Percentiles rank a stretch among this genome's conserved stretches.
phyloP scores from a whole-genome alignment of 139 green algal genomes.

The Picochlorum sp. region DNA sequence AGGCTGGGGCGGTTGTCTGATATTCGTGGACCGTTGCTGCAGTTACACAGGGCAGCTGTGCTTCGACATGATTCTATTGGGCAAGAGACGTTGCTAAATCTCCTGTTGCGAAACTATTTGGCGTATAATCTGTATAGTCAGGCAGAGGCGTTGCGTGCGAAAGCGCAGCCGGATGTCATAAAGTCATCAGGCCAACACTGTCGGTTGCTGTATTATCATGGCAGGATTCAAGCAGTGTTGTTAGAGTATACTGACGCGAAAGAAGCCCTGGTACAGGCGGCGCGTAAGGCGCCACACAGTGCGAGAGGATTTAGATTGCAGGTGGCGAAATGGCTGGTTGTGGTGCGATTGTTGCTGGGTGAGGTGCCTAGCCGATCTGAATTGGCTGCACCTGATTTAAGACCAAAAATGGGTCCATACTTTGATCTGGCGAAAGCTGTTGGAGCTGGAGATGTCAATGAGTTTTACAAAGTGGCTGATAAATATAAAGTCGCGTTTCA shows the following conservation, averaged over 20 bases:
- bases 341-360: slow-evolving; percentile 93
- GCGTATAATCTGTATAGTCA: slow-evolving; percentile 94
- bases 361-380: slow-evolving; percentile 87
- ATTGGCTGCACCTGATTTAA: slow-evolving; percentile 61
- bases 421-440: slow-evolving; percentile 79
- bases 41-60: slow-evolving; percentile 72
- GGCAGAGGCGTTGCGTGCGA: slow-evolving; percentile 93
- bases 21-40: slow-evolving; percentile 74
- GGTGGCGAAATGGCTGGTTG: slow-evolving; percentile 81
- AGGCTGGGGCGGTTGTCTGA: slow-evolving; percentile 41
- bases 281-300: slow-evolving; percentile 40
- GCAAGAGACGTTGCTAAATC: slow-evolving; percentile 89
- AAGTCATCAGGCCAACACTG: slow-evolving; percentile 74
- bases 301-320: slow-evolving; percentile 77
- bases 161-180: slow-evolving; percentile 69
- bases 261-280: slow-evolving; percentile 69
- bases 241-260: slow-evolving; percentile 95
- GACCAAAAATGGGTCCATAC: slow-evolving; percentile 68
- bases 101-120: slow-evolving; percentile 96
- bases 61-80: slow-evolving; percentile 87
- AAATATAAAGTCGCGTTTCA: slow-evolving; percentile 50
- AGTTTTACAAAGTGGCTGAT: slow-evolving; percentile 56
- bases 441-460: slow-evolving; percentile 65
- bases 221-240: slow-evolving; percentile 79
- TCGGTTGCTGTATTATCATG: slow-evolving; percentile 92